These are phyloP conservation scores for Centella asiatica DNA, from an alignment of 129 eudicot species.

Conservation along the genomic window DNA sequence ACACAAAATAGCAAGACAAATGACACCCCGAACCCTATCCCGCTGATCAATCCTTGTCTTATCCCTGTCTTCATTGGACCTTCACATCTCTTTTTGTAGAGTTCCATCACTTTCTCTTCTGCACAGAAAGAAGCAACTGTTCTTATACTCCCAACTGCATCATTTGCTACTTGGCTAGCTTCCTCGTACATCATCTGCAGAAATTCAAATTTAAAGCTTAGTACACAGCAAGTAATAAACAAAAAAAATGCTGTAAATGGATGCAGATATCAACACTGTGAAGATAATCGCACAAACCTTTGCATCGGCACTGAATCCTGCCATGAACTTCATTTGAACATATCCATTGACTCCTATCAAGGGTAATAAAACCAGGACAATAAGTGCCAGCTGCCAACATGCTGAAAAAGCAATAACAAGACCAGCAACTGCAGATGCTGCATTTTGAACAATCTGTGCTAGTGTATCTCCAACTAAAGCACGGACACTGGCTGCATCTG, in stretches of 20 bases:
- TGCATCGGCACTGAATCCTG: conserved; percentile 93
- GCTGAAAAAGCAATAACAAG: conserved; percentile 65
- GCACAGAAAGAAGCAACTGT: conserved; percentile 89
- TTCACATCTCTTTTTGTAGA: conserved; percentile 64
- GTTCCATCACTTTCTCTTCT: conserved; percentile 71
- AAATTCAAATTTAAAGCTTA: not conserved
- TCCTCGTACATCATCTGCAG: conserved; percentile 75
- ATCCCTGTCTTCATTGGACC: conserved; percentile 68
- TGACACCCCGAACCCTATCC: conserved; percentile 73
- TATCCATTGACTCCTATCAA: conserved; percentile 58
- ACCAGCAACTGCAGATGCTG: conserved; percentile 45
- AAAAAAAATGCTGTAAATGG: not conserved
- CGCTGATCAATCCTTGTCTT: conserved; percentile 68
- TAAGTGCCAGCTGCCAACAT: conserved; percentile 77
- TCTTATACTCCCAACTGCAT: conserved; percentile 89
- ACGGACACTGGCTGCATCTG: conserved; percentile 76
- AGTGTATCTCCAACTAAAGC: conserved; percentile 83
- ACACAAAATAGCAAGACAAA: conserved; percentile 50
- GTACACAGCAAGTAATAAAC: not conserved
- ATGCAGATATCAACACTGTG: not conserved
- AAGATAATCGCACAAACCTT: conserved; percentile 40
- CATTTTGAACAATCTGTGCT: conserved; percentile 68
- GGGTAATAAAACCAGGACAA: conserved; percentile 66
- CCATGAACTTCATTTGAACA: conserved; percentile 61
- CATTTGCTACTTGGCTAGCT: conserved; percentile 87